Base-by-base conservation (phyloP, 202 grass and related monocot species). In the Digitaria exilis region DNA sequence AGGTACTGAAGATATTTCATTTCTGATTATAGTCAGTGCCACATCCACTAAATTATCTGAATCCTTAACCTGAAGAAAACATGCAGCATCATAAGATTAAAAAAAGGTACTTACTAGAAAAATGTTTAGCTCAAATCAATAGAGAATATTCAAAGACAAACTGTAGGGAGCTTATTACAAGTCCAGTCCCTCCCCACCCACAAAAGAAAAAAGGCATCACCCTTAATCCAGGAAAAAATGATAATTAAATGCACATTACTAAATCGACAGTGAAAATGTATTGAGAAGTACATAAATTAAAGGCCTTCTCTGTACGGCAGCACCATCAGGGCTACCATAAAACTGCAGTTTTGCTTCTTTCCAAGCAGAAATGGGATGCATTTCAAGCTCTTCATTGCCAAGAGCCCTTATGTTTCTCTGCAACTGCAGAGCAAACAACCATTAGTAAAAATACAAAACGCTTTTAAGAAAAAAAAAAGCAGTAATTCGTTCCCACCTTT, bases 1-100 rank as follows among this genome's bases (percentile, higher is more conserved):
- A 73, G 93, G 90, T 84, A 92, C 87, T 75, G 90, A 86, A 84
- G 93, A 95, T 76, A 95, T 89, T 71, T 95, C 79, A 84, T 86
- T 92, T 78, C 82, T 70, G 54, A 90, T 84, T 84, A 95, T 92
- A 82, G 75, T 84, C 54, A 90, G 41, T 88, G 82, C 87, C 71
- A 95, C 93, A 58, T 86, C 79, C 77, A 65, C 91, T 85, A 95
- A 83, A 78, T 82, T 88, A 84, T 95, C 87, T 44, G 83, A 86
- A 84, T 91, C 89, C 34, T 82, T 87, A 86, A 85, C 87, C 93
- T 95, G 82, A 78, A 85, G 37, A 88, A 88, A 92, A 81, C 43
- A 85, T 75, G 37, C 57, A 86, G 22, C n/a, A 83, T 4, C 9
- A 37, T 82, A 81, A 78, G 64, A 80, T 35, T 69, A 68, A 77